Percentiles rank a stretch among this genome's conserved stretches.
Conservation (phyloP, 2,329 filamentous ascomycete species). For the Alternaria dauci region DNA sequence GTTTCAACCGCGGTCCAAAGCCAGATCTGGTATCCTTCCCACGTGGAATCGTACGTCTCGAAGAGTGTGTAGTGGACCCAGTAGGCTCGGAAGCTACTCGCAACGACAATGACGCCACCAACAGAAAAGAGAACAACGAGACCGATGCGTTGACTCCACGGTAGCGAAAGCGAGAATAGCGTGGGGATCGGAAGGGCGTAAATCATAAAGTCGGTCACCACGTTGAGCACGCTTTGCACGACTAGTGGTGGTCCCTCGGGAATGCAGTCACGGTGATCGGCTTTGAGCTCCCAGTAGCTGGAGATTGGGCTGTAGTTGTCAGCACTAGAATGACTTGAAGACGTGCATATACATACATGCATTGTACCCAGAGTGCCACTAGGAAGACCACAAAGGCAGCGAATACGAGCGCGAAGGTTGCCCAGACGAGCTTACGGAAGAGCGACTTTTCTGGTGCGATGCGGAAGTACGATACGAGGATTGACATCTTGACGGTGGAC, state of each 20-base stretch:
- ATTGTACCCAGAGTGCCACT: constrained; percentile 50
- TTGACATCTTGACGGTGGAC: constrained; percentile 50
- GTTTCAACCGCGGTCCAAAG: constrained; percentile 56
- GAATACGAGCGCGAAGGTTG: constrained; percentile 45
- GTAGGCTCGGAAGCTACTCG: constrained; percentile 57
- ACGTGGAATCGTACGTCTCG: constrained; percentile 57
- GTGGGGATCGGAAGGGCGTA: constrained; percentile 58
- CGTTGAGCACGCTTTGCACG: constrained; percentile 55
- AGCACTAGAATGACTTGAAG: constrained; percentile 16
- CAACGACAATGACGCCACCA: constrained; percentile 57
- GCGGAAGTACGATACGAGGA: constrained; percentile 51
- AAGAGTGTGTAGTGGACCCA: constrained; percentile 57
- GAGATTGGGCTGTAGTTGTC: constrained; percentile 53
- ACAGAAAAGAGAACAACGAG: constrained; percentile 55
- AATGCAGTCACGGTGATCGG: constrained; percentile 51
- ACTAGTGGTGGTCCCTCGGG: constrained; percentile 57
- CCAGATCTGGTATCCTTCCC: constrained; percentile 55
- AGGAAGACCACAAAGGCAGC: constrained; percentile 48
- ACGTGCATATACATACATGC: constrained; percentile 40
- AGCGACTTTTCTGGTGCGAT: constrained; percentile 51
- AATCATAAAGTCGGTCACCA: constrained; percentile 57
- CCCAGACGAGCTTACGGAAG: constrained; percentile 51
- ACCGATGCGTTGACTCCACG: constrained; percentile 54
- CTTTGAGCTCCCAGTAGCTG: constrained; percentile 56
- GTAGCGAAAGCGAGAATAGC: constrained; percentile 56